A percentile compares a stretch with the other conserved stretches of the same genome.
Conservation (phyloP, 306 rosid genomes). For the Prunus armeniaca region DNA sequence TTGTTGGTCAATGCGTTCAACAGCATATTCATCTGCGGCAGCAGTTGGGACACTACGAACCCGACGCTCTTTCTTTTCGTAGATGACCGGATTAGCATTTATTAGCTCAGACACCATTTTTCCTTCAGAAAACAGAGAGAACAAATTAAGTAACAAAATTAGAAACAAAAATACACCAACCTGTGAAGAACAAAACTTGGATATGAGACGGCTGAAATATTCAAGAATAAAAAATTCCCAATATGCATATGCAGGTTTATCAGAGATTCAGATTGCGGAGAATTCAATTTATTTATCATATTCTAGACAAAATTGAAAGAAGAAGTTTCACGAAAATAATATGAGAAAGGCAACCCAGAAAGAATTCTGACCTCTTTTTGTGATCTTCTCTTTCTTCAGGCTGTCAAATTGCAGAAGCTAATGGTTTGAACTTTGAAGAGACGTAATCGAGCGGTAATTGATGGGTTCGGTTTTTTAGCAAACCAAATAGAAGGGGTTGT, state of each 20-base stretch:
- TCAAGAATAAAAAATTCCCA: not conserved
- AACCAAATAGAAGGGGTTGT: no score
- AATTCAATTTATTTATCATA: not conserved
- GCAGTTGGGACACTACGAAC: conserved; percentile 41
- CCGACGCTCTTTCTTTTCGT: conserved; percentile 79
- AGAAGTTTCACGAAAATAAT: no score
- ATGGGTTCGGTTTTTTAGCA: no score
- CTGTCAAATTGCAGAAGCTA: no score
- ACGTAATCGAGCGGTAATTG: no score
- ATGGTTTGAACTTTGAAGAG: no score
- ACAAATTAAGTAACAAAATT: not conserved
- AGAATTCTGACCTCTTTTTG: no score
- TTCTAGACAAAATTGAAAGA: not conserved
- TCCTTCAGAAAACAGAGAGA: not conserved
- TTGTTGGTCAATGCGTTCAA: conserved; percentile 68
- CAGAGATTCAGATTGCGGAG: not conserved
- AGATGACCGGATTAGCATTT: conserved; percentile 77
- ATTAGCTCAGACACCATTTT: conserved; percentile 70
- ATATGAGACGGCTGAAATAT: not conserved
- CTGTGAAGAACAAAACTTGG: not conserved
- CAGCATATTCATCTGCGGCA: conserved; percentile 38
- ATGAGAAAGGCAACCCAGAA: no score
- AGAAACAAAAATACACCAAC: not conserved
- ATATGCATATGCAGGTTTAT: not conserved
- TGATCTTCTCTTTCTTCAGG: no score